These are phyloP conservation scores for Picochlorum sp. DNA, from an alignment of 139 green algal genomes.

Conservation along the genomic window DNA sequence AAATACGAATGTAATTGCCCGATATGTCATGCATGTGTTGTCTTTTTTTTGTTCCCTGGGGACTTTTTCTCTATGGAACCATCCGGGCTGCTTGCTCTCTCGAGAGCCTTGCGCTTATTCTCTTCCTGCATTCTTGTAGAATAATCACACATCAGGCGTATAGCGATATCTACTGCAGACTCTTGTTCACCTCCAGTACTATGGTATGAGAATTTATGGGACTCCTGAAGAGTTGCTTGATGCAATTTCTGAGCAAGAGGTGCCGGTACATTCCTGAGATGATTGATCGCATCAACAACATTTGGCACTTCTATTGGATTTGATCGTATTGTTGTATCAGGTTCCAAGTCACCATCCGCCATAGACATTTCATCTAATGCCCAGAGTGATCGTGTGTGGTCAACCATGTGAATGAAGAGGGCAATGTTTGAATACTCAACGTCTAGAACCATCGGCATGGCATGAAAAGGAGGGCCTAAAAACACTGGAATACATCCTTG, in stretches of 20 bases:
- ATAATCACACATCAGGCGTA: constrained; percentile 8
- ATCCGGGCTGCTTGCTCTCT: too few relatives aligned
- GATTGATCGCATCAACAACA: not conserved
- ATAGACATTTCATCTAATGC: not conserved
- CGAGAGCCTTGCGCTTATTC: not conserved
- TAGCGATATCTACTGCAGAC: not conserved
- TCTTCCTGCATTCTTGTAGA: not conserved
- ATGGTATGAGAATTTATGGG: constrained; percentile 6
- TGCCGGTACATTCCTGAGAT: not conserved
- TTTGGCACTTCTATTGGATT: constrained; percentile 5
- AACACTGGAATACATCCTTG: constrained; percentile 15
- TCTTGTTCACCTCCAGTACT: not conserved
- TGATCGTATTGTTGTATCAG: not conserved
- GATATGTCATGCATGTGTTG: too few relatives aligned
- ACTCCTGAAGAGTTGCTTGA: not conserved
- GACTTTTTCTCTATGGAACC: too few relatives aligned
- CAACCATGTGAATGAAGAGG: constrained; percentile 8
- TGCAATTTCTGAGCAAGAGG: not conserved
- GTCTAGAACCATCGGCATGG: constrained; percentile 2
- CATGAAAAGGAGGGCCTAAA: constrained; percentile 12
- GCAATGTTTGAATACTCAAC: constrained; percentile 8
- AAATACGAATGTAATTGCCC: too few relatives aligned
- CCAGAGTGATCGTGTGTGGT: not conserved
- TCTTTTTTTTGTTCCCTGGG: too few relatives aligned
- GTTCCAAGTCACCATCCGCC: constrained; percentile 7